Conservation (phyloP, 2,329 filamentous ascomycete species). For the Allantophomopsis cytisporea region DNA sequence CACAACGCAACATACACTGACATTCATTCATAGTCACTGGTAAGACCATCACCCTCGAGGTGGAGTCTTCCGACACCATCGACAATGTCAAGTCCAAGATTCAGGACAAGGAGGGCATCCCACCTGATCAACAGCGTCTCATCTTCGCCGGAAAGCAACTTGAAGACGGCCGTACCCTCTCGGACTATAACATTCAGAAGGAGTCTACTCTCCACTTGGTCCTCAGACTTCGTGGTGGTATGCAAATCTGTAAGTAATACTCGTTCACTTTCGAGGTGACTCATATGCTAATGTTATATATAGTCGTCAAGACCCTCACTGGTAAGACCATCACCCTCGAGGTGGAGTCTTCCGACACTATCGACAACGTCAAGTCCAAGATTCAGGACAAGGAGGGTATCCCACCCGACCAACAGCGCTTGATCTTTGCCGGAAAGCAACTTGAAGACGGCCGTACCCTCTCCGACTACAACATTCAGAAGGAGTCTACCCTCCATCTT, state of each 20-base stretch:
- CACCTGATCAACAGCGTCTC: constrained; percentile 87
- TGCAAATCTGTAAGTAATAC: constrained; percentile 51
- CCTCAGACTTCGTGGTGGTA: constrained; percentile 77
- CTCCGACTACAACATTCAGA: constrained; percentile 94
- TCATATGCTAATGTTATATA: constrained; percentile 32
- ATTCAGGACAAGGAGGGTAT: constrained; percentile 92
- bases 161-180: constrained; percentile 82
- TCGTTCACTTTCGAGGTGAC: constrained; percentile 39
- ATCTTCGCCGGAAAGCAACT: constrained; percentile 96
- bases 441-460: constrained; percentile 84
- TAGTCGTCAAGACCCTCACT: constrained; percentile 66
- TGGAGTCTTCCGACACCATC: constrained; percentile 81
- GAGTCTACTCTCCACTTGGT: constrained; percentile 78
- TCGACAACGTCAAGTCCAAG: constrained; percentile 90
- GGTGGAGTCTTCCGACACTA: constrained; percentile 79
- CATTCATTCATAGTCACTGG: constrained; percentile 57
- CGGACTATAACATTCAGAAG: constrained; percentile 95
- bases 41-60: constrained; percentile 88
- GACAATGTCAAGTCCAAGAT: constrained; percentile 97
- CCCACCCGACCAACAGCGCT: constrained; percentile 83
- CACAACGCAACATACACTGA: background rate
- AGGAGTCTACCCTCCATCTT: constrained; percentile 71
- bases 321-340: constrained; percentile 93
- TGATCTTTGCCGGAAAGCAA: constrained; percentile 92
- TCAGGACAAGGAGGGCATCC: constrained; percentile 95